Evolutionary conservation across 441 rosid species (phyloP), one percentile per base, ranked within the genome.

Genomic region (Cnidoscolus chayamansa): DNA sequence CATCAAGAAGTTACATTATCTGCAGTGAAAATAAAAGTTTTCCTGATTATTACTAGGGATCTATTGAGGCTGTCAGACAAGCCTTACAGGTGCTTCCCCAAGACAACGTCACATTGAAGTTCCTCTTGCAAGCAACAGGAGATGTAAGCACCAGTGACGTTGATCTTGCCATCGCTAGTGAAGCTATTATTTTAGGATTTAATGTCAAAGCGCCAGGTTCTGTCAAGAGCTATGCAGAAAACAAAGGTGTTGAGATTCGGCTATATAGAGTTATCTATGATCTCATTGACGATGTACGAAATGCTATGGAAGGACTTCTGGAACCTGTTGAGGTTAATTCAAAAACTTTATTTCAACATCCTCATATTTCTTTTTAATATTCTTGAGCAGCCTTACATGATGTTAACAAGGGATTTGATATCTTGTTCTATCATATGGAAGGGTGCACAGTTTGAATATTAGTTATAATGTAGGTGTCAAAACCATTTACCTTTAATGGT

Each of bases 231-330:
- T 84, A 82, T 73, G 97, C 98, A 37, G 96, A 95, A 67, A 90
- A 82, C 71, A 88, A 86, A 86, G 93, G 96, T 70, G 98, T 95
- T 72, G 99, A 95, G 86, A 88, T 95, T 84, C 89, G 96, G 71
- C 80, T 86, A n/a, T 95, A 95, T 66, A 89, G 76, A 80, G 92
- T 95, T 72, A 95, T 95, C 78, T 95, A 95, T 78, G 99, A 95
- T 63, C 97, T 95, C 68, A 85, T 95, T 74, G 91, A 95, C 72
- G 99, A 95, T 67, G 84, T 91, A 53, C 87, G 99, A 70, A 89
- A 88, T 58, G 99, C 98, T 45, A 95, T 92, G 99, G 98, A 95
- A 85, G 99, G 99, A 79, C 96, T 92, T 75, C 91, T 95, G 7
- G 96, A 95, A 66, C 82, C 88, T 70, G 84, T 88, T 75, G 93